These are phyloP conservation scores for Colletotrichum orchidophilum DNA, from an alignment of 2,329 filamentous ascomycete species.

Conservation along the genomic window DNA sequence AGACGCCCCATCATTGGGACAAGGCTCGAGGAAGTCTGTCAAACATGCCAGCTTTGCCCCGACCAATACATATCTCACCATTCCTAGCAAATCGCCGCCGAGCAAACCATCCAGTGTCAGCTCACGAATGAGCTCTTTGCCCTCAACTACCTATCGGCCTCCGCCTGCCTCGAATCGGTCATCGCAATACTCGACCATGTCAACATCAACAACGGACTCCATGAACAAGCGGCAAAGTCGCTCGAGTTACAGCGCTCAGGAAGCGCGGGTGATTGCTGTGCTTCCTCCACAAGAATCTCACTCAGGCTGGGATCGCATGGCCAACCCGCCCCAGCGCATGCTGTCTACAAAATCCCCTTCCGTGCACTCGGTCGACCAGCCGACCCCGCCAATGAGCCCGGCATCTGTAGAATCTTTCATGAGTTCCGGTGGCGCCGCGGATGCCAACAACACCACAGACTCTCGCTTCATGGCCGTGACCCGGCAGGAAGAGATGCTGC, in stretches of 20 bases:
- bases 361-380: constrained; percentile 47
- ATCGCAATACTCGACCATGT: constrained; percentile 49
- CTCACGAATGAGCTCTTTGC: constrained; percentile 43
- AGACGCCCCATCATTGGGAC: constrained; percentile 38
- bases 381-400: constrained; percentile 62
- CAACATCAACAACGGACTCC: constrained; percentile 48
- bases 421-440: constrained; percentile 49
- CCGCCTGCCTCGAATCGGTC: constrained; percentile 33
- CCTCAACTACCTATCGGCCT: constrained; percentile 31
- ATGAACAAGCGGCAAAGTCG: constrained; percentile 44
- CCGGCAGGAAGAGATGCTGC: constrained; percentile 65
- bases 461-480: constrained; percentile 66
- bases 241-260: constrained; percentile 45
- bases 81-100: constrained; percentile 44
- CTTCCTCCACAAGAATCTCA: constrained; percentile 38
- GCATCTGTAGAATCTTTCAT: constrained; percentile 60
- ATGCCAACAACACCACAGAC: constrained; percentile 44
- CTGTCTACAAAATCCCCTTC: constrained; percentile 19
- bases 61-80: constrained; percentile 53
- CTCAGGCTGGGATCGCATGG: background rate
- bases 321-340: constrained; percentile 12
- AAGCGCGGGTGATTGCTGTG: constrained; percentile 51
- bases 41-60: constrained; percentile 52
- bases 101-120: constrained; percentile 35
- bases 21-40: constrained; percentile 43